A percentile compares a stretch with the other conserved stretches of the same genome.
phyloP scores from a whole-genome alignment of 345 rosid genomes.

The Linum usitatissimum region DNA sequence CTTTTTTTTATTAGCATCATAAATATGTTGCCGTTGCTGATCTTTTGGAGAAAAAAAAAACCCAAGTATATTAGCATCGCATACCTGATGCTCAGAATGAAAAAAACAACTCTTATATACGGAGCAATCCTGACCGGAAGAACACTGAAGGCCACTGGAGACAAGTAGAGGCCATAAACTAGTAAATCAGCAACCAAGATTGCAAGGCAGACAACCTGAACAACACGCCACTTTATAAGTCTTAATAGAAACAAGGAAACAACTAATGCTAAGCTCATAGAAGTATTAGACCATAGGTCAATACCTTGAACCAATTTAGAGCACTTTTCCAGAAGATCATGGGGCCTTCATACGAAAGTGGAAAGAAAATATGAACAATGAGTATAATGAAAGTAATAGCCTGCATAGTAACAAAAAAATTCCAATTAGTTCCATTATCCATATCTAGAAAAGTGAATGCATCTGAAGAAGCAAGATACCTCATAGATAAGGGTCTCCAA shows the following conservation, averaged over 20 bases:
- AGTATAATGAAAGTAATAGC: slow-evolving; percentile 51
- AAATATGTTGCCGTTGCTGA: not conserved
- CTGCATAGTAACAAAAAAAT: slow-evolving; percentile 31
- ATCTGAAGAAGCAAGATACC: slow-evolving; percentile 27
- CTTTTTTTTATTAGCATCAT: not conserved
- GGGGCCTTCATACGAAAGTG: slow-evolving; percentile 68
- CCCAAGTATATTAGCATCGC: not conserved
- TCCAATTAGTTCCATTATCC: not conserved
- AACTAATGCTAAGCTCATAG: not conserved
- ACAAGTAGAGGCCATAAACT: slow-evolving; percentile 60
- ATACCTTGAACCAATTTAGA: slow-evolving; percentile 59
- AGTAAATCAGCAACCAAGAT: slow-evolving; percentile 68
- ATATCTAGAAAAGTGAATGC: not conserved
- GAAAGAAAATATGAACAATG: slow-evolving; percentile 50
- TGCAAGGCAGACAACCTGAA: slow-evolving; percentile 57
- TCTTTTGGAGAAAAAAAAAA: not conserved
- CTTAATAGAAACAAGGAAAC: too few species aligned
- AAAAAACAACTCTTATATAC: slow-evolving; percentile 66
- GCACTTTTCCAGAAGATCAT: slow-evolving; percentile 50
- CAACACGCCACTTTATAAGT: not conserved
- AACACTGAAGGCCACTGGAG: slow-evolving; percentile 50
- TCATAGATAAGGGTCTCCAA: slow-evolving; percentile 63
- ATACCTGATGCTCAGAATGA: slow-evolving; percentile 74
- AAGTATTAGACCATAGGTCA: not conserved
- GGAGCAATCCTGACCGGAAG: slow-evolving; percentile 89